Base-by-base conservation (phyloP, 805 yeast species). In the Saturnispora serradocipensis region DNA sequence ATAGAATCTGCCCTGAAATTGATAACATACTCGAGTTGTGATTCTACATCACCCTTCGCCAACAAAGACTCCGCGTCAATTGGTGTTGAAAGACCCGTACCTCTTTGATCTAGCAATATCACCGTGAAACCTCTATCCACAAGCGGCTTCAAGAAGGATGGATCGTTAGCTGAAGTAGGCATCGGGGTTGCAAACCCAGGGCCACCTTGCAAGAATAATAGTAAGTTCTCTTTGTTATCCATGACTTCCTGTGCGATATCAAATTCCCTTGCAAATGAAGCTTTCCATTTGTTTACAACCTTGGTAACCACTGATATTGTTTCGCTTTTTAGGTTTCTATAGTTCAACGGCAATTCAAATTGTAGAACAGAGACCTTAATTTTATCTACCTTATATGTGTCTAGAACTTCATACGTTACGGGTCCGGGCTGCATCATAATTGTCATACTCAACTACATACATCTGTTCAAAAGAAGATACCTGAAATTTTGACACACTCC, bases 41-140 rank as follows among this genome's bases (percentile, higher is more conserved):
- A 36, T 8, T 45, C 39, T 2, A 53, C 57, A 7, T 61, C 52
- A 0, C 57, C 60, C 15, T 56, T 55, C 3, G 36, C 16, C 6
- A 55, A 22, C 9, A 67, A 27, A 0, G 67, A 59, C 3, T 55
- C 59, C 2, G 64, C 59, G 45, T 76, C 77, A 18, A 80, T 59
- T 1, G 79, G 73, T 3, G 74, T 65, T 45, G 80, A 74, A 25
- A 74, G 61, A 0, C 84, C 85, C 1, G 84, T 80, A n/a, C 84
- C 85, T 58, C 84, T 63, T 59, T 80, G 84, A 64, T 80, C 85
- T 46, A 77, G 62, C 40, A 68, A 72, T 13, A 80, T 43, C 8
- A 64, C 63, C 1, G 63, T 54, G 36, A 56, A 59, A 2, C 49
- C 51, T 55, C 50, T 56, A 3, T 61, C 55, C 1, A 62, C 22